Conservation (phyloP, 768 basidiomycete species). For the Chiua virens region DNA sequence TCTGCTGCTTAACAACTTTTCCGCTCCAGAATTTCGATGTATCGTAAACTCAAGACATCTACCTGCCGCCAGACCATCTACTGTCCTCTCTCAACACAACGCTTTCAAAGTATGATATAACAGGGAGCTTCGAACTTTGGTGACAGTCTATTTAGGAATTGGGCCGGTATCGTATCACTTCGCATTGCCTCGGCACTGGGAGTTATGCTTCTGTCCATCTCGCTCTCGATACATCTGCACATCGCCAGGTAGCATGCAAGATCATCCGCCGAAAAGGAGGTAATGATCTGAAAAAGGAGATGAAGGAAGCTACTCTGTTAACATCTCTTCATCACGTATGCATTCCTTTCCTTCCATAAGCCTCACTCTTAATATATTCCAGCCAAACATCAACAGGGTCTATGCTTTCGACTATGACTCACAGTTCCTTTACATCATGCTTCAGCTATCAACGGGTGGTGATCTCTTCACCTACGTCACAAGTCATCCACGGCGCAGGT, state of each 20-base stretch:
- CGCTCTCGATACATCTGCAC: constrained; percentile 61
- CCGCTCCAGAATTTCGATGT: constrained; percentile 61
- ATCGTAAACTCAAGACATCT: constrained; percentile 54
- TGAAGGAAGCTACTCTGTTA: constrained; percentile 79
- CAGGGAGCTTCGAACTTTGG: not conserved
- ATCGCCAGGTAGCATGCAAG: constrained; percentile 82
- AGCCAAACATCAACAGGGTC: constrained; percentile 84
- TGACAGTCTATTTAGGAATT: constrained; percentile 43
- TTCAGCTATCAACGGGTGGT: constrained; percentile 83
- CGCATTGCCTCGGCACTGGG: constrained; percentile 77
- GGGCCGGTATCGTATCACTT: constrained; percentile 70
- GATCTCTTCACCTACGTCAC: constrained; percentile 87
- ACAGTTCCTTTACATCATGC: constrained; percentile 77
- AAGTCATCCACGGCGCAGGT: constrained; percentile 50
- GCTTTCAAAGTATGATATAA: constrained; percentile 48
- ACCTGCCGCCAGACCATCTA: constrained; percentile 53
- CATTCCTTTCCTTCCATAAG: not conserved
- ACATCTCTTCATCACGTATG: constrained; percentile 70
- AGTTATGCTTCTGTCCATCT: constrained; percentile 83
- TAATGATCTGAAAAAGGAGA: constrained; percentile 44
- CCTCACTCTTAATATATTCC: not conserved
- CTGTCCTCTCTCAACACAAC: constrained; percentile 55
- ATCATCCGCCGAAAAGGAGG: constrained; percentile 65
- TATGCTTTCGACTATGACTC: constrained; percentile 65
- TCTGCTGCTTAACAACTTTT: not conserved